Evolutionary conservation across 2,329 filamentous ascomycete genomes (phyloP).

Genomic region (Talaromyces sp.): DNA sequence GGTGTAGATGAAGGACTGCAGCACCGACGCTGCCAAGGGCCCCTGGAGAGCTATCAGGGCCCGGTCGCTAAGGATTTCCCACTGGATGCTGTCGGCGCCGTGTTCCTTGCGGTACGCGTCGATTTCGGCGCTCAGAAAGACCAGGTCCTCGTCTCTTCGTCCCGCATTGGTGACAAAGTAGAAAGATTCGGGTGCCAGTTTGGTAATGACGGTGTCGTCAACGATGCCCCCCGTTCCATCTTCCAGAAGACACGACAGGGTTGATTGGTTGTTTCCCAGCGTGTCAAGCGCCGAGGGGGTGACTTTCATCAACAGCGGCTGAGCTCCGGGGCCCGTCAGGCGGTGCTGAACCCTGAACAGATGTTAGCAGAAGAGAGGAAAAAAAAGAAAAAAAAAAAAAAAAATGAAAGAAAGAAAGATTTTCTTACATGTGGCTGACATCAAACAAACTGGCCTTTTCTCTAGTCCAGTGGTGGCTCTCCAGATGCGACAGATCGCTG

Average conservation of each 20-base stretch:
- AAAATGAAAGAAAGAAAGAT: too few relatives aligned
- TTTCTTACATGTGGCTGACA: slow-evolving; percentile 82
- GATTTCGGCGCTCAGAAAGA: slow-evolving; percentile 68
- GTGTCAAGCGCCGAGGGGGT: slow-evolving; percentile 69
- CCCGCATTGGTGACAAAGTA: slow-evolving; percentile 96
- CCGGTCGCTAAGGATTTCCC: slow-evolving; percentile 65
- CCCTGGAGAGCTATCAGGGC: slow-evolving; percentile 89
- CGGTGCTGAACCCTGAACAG: slow-evolving; percentile 65
- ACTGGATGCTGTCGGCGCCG: slow-evolving; percentile 52
- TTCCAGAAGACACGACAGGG: slow-evolving; percentile 78
- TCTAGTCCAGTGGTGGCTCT: slow-evolving; percentile 87
- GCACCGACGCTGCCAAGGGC: slow-evolving; percentile 65
- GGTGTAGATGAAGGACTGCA: slow-evolving; percentile 58
- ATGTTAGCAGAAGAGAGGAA: background rate
- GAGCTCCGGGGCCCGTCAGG: slow-evolving; percentile 73
- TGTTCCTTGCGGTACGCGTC: slow-evolving; percentile 52
- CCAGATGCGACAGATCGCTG: slow-evolving; percentile 65
- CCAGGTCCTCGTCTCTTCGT: slow-evolving; percentile 81
- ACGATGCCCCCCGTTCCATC: slow-evolving; percentile 81
- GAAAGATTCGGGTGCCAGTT: slow-evolving; percentile 67
- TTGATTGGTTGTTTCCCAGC: slow-evolving; percentile 64
- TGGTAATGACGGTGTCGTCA: slow-evolving; percentile 88
- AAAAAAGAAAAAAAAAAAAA: background rate
- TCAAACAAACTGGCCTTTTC: slow-evolving; percentile 88
- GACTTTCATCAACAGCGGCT: slow-evolving; percentile 74